Conservation (phyloP, 306 rosid genomes). For the Echinosophora koreensis region DNA sequence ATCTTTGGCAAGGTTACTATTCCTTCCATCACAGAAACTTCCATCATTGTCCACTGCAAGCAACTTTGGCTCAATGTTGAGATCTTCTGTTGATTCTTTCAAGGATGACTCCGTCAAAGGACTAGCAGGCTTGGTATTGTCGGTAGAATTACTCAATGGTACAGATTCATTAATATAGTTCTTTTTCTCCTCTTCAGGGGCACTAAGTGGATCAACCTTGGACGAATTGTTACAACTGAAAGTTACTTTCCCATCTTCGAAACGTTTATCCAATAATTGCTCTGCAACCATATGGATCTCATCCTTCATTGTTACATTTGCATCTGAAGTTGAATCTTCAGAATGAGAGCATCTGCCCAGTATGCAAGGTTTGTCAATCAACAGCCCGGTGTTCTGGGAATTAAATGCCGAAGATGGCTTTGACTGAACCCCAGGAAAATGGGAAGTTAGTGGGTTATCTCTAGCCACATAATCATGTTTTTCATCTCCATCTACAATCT, state of each 20-base stretch:
- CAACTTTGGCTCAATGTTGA: conserved; percentile 46
- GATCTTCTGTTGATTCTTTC: conserved; percentile 45
- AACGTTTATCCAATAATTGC: conserved; percentile 49
- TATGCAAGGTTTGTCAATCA: conserved; percentile 38
- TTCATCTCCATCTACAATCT: conserved; percentile 50
- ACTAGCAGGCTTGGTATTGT: conserved; percentile 44
- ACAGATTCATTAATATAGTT: conserved; percentile 47
- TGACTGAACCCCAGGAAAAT: conserved; percentile 49
- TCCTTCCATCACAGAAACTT: conserved; percentile 44
- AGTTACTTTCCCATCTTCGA: conserved; percentile 46
- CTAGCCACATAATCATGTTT: conserved; percentile 45
- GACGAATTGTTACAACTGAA: conserved; percentile 16
- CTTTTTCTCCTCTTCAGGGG: conserved; percentile 49
- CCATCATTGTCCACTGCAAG: conserved; percentile 43
- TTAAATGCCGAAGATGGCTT: conserved; percentile 41
- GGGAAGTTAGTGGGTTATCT: conserved; percentile 43
- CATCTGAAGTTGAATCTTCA: conserved; percentile 52
- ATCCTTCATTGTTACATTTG: conserved; percentile 49
- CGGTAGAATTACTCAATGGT: conserved; percentile 49
- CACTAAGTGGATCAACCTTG: conserved; percentile 42
- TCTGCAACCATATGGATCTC: conserved; percentile 52
- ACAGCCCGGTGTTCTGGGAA: conserved; percentile 20
- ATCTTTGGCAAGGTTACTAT: conserved; percentile 48
- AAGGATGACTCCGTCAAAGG: conserved; percentile 47
- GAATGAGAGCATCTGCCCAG: conserved; percentile 36